phyloP scores from a whole-genome alignment of 2,329 filamentous ascomycete species.

The Aspergillus fijiensis region DNA sequence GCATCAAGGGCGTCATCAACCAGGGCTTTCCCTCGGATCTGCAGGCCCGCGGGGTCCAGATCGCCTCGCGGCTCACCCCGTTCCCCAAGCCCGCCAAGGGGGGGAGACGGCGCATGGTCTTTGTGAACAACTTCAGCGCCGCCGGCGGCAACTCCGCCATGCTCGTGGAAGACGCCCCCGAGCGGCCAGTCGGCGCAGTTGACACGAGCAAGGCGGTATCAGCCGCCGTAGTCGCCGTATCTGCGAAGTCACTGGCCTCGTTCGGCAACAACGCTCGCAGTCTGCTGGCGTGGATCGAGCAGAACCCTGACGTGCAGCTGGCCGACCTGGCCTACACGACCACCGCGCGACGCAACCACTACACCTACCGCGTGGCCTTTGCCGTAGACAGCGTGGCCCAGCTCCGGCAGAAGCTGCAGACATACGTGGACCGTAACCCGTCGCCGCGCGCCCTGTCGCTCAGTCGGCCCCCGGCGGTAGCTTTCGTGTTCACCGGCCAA shows the following conservation, averaged over 20 bases:
- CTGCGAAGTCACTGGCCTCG: slow-evolving; percentile 52
- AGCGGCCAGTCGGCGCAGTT: too few species aligned
- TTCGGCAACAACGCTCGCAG: slow-evolving; percentile 52
- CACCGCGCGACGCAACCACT: slow-evolving; percentile 53
- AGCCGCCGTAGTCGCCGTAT: slow-evolving; percentile 61
- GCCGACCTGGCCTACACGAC: slow-evolving; percentile 63
- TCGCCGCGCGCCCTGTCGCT: too few species aligned
- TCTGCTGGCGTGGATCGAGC: slow-evolving; percentile 47
- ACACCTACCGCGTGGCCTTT: slow-evolving; percentile 13
- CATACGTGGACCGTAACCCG: too few species aligned
- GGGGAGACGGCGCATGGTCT: slow-evolving; percentile 35
- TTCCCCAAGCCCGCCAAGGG: slow-evolving; percentile 10
- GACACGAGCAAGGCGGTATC: slow-evolving; percentile 30
- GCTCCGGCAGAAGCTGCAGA: too few species aligned
- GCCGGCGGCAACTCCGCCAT: slow-evolving; percentile 69
- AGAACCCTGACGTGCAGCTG: slow-evolving; percentile 42
- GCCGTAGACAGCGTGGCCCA: too few species aligned
- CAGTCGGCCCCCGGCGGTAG: too few species aligned
- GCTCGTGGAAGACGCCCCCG: slow-evolving; percentile 66
- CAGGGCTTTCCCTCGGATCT: background rate
- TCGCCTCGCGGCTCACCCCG: background rate
- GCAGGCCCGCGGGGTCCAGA: too few species aligned
- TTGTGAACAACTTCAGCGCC: slow-evolving; percentile 69
- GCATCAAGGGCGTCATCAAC: background rate
- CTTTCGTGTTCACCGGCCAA: too few species aligned